Conservation (phyloP, 2,329 filamentous ascomycete genomes). For the Calonectria henricotiae region DNA sequence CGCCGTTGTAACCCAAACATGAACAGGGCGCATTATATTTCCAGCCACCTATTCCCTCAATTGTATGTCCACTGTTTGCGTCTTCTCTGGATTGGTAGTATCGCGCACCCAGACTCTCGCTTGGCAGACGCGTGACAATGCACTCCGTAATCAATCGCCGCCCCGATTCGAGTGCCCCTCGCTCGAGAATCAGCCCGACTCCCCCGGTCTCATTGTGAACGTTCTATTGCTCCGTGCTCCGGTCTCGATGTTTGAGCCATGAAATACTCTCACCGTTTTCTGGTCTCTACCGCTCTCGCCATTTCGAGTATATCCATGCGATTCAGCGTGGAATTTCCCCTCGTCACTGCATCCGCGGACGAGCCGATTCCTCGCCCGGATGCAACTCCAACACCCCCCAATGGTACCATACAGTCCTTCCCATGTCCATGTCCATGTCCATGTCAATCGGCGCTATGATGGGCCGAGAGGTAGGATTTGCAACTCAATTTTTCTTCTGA, state of each 20-base stretch:
- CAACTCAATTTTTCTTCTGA: conserved; percentile 31
- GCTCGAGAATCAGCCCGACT: conserved; percentile 20
- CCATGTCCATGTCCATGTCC: conserved; percentile 23
- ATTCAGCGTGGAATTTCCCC: conserved; percentile 30
- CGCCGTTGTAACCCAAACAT: conserved; percentile 22
- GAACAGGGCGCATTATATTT: conserved; percentile 18
- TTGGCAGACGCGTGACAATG: conserved; percentile 30
- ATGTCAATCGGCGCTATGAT: conserved; percentile 17
- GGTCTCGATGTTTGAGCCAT: neutral
- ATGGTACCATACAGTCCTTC: conserved; percentile 27
- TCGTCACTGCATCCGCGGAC: conserved; percentile 28
- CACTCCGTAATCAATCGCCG: conserved; percentile 18
- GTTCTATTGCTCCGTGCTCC: conserved; percentile 19
- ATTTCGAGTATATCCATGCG: conserved; percentile 26
- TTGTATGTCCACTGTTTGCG: conserved; percentile 8
- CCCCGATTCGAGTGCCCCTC: conserved; percentile 13
- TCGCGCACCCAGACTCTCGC: conserved; percentile 17
- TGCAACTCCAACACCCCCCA: conserved; percentile 25
- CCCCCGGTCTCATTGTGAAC: conserved; percentile 10
- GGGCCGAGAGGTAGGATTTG: conserved; percentile 29
- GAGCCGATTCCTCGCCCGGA: conserved; percentile 30
- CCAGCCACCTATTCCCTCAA: conserved; percentile 31
- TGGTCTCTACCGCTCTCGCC: conserved; percentile 30
- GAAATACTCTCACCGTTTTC: conserved; percentile 33
- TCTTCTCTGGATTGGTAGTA: conserved; percentile 5